Evolutionary conservation across 2,329 filamentous ascomycete species (phyloP).

Genomic region (Leptoxyphium fumago): DNA sequence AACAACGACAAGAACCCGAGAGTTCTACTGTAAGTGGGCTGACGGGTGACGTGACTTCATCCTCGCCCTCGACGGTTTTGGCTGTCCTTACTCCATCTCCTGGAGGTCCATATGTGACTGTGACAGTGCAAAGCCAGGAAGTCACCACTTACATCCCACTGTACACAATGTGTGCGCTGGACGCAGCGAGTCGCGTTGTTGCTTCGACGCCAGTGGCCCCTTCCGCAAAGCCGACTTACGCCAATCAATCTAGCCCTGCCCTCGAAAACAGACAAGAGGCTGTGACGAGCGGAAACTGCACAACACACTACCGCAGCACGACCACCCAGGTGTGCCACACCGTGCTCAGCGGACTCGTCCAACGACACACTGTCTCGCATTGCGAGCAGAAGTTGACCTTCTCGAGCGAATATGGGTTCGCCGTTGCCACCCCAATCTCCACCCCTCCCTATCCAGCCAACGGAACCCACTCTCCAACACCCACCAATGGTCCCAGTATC

Average conservation of each 20-base stretch:
- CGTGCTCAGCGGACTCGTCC: slow-evolving; percentile 26
- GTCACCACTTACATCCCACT: slow-evolving; percentile 28
- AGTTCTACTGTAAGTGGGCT: neutral
- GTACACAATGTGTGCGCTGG: slow-evolving; percentile 28
- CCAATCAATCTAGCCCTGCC: slow-evolving; percentile 12
- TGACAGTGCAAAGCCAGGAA: slow-evolving; percentile 29
- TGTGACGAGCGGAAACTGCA: slow-evolving; percentile 22
- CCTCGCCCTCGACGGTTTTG: slow-evolving; percentile 13
- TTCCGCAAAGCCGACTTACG: slow-evolving; percentile 7
- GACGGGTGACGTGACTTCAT: slow-evolving; percentile 3
- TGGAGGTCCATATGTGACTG: slow-evolving; percentile 24
- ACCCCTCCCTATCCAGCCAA: slow-evolving; percentile 5
- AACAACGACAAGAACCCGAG: neutral
- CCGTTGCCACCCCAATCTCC: slow-evolving; percentile 23
- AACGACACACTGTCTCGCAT: slow-evolving; percentile 25
- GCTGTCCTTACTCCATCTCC: slow-evolving; percentile 29
- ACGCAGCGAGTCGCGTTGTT: slow-evolving; percentile 2
- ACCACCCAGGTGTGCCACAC: slow-evolving; percentile 30
- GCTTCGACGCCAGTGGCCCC: slow-evolving; percentile 15
- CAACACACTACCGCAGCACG: slow-evolving; percentile 26
- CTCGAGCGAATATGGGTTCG: slow-evolving; percentile 30
- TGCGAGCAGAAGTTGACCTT: slow-evolving; percentile 33
- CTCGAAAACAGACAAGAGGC: slow-evolving; percentile 6
- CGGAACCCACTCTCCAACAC: slow-evolving; percentile 6
- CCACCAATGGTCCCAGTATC: slow-evolving; percentile 25